Evolutionary conservation across 805 yeast genomes (phyloP).

Genomic region (Metschnikowia picachoensis): DNA sequence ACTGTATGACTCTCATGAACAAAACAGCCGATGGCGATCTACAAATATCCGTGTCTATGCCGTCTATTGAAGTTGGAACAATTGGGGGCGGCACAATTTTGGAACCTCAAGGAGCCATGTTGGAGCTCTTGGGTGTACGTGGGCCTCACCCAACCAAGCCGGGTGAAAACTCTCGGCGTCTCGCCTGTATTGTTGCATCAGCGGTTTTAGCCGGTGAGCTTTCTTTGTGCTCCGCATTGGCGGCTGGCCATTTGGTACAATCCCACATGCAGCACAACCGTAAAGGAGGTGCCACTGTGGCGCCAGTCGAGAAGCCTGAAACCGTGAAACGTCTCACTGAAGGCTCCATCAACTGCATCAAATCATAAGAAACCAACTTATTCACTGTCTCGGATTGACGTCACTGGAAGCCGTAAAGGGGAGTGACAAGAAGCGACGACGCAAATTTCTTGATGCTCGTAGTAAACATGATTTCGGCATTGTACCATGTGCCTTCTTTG

Average conservation of each 20-base stretch:
- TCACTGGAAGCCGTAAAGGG: no score
- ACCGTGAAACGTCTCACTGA: slow-evolving; percentile 51
- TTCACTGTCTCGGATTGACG: no score
- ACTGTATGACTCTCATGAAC: slow-evolving; percentile 94
- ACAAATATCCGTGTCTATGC: slow-evolving; percentile 96
- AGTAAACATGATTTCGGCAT: no score
- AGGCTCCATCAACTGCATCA: slow-evolving; percentile 74
- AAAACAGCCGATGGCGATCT: slow-evolving; percentile 63
- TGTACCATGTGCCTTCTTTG: no score
- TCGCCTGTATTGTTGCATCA: slow-evolving; percentile 89
- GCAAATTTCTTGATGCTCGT: no score
- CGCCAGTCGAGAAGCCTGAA: slow-evolving; percentile 17
- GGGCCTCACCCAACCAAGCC: slow-evolving; percentile 95
- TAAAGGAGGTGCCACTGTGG: slow-evolving; percentile 43
- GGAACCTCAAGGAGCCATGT: slow-evolving; percentile 96
- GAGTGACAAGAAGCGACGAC: no score
- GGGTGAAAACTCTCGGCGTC: slow-evolving; percentile 90
- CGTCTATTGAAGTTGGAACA: slow-evolving; percentile 97
- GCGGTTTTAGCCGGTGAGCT: slow-evolving; percentile 96
- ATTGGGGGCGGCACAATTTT: slow-evolving; percentile 98
- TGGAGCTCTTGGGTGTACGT: slow-evolving; percentile 87
- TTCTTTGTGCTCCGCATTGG: slow-evolving; percentile 91
- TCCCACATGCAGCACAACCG: slow-evolving; percentile 97
- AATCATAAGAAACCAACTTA: slow-evolving; percentile 31
- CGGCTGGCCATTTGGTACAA: slow-evolving; percentile 97